Conservation (phyloP, 1,284 basidiomycete genomes). For the Sparassis latifolia region DNA sequence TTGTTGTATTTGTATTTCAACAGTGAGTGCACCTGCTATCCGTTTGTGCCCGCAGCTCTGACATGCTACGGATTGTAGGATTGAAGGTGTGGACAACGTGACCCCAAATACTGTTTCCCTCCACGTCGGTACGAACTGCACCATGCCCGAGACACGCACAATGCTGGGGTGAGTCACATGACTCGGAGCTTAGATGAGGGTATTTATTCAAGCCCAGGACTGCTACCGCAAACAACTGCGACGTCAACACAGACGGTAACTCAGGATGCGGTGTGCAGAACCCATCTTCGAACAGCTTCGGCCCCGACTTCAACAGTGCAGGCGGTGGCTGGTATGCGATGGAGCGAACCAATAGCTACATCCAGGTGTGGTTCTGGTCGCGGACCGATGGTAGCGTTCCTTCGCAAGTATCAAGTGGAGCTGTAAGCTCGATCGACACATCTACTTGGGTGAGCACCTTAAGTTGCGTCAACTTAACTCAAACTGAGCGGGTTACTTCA, state of each 20-base stretch:
- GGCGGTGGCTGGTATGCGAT: slow-evolving; percentile 57
- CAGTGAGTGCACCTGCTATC: not conserved
- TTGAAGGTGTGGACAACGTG: slow-evolving; percentile 49
- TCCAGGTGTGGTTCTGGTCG: slow-evolving; percentile 49
- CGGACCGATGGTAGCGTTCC: slow-evolving; percentile 31
- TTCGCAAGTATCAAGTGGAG: slow-evolving; percentile 37
- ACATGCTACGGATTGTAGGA: slow-evolving; percentile 30
- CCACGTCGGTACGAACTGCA: slow-evolving; percentile 47
- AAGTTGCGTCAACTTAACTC: not conserved
- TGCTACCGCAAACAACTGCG: slow-evolving; percentile 37
- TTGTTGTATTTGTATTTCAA: not conserved
- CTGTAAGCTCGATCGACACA: slow-evolving; percentile 30
- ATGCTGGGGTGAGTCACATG: slow-evolving; percentile 21
- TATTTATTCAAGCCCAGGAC: slow-evolving; percentile 3
- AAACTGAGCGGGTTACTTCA: slow-evolving; percentile 14
- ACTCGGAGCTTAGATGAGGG: not conserved
- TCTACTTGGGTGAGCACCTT: slow-evolving; percentile 31
- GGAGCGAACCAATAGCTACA: slow-evolving; percentile 36
- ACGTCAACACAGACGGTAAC: slow-evolving; percentile 49
- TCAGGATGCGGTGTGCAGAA: slow-evolving; percentile 56
- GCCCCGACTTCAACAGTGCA: slow-evolving; percentile 51
- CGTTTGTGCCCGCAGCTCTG: not conserved
- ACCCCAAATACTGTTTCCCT: slow-evolving; percentile 45
- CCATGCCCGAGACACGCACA: slow-evolving; percentile 16
- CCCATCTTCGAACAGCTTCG: slow-evolving; percentile 39